phyloP scores from a whole-genome alignment of 345 rosid genomes.

The Luvunga scandens region DNA sequence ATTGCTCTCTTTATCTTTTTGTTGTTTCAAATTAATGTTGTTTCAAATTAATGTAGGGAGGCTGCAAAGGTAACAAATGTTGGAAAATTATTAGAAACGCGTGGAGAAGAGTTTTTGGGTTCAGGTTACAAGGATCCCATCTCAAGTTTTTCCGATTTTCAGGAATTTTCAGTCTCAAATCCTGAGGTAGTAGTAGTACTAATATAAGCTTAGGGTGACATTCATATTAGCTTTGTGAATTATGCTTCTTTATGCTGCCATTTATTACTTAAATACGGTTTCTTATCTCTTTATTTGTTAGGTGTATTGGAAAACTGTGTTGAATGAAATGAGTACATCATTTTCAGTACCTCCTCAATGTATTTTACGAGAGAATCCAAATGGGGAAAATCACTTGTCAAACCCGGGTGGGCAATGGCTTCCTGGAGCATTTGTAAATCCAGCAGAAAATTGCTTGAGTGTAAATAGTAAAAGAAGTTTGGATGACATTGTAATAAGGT shows the following conservation, averaged over 20 bases:
- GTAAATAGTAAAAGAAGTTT: slow-evolving; percentile 45
- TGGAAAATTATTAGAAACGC: slow-evolving; percentile 65
- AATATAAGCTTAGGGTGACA: background rate
- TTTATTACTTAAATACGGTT: slow-evolving; percentile 1
- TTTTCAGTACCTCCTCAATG: slow-evolving; percentile 68
- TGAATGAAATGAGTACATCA: slow-evolving; percentile 59
- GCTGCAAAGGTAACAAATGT: slow-evolving; percentile 61
- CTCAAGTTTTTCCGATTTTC: slow-evolving; percentile 78
- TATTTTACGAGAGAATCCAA: slow-evolving; percentile 41
- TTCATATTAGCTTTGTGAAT: background rate
- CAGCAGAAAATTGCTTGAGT: slow-evolving; percentile 71
- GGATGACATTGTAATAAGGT: slow-evolving; percentile 60
- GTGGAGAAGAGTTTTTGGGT: slow-evolving; percentile 73
- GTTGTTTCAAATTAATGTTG: background rate
- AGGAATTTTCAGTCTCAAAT: slow-evolving; percentile 75
- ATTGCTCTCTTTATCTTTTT: background rate
- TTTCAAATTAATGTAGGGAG: slow-evolving; percentile 38
- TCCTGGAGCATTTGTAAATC: slow-evolving; percentile 79
- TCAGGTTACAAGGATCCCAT: slow-evolving; percentile 66
- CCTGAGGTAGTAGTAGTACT: slow-evolving; percentile 79
- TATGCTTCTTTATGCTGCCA: background rate
- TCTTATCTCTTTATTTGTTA: slow-evolving; percentile 23
- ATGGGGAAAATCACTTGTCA: slow-evolving; percentile 21
- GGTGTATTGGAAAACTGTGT: slow-evolving; percentile 81
- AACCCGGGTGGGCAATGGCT: slow-evolving; percentile 91